Percentiles rank a stretch among this genome's conserved stretches.
Evolutionary conservation across 1,139 yeast species (phyloP).

Genomic region (Geotrichum candidum): DNA sequence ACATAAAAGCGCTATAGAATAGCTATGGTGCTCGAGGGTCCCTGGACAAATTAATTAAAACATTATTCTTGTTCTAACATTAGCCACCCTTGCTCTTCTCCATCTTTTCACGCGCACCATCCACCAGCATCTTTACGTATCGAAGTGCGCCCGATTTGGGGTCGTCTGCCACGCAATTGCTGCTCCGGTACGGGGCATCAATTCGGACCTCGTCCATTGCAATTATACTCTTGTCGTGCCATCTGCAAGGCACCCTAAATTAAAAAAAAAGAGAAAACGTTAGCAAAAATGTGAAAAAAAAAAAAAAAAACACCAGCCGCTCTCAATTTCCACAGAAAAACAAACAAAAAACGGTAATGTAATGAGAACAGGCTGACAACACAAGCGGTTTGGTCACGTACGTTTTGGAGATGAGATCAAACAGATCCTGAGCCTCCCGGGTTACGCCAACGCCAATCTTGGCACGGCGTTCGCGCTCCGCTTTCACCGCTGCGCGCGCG

Average conservation of each 20-base stretch:
- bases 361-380: too few relatives aligned
- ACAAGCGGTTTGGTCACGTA: too few relatives aligned
- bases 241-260: constrained; percentile 40
- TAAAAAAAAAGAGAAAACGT: neutral
- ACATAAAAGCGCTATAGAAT: neutral
- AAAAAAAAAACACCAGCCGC: neutral
- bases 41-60: too few relatives aligned
- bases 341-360: too few relatives aligned
- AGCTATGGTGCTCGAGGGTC: neutral
- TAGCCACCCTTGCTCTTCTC: constrained; percentile 57
- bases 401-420: constrained; percentile 46
- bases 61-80: constrained; percentile 12
- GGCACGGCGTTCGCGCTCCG: constrained; percentile 22
- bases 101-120: constrained; percentile 51
- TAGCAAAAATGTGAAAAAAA: too few relatives aligned
- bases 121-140: constrained; percentile 49
- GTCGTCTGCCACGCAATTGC: constrained; percentile 34
- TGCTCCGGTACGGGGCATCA: constrained; percentile 46
- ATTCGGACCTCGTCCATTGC: constrained; percentile 49
- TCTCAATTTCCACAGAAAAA: neutral
- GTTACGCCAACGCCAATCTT: constrained; percentile 40
- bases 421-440: constrained; percentile 45
- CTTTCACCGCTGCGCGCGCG: constrained; percentile 25
- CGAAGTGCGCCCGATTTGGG: constrained; percentile 40
- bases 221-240: constrained; percentile 46